phyloP scores from a whole-genome alignment of 139 green algal species.

The Edaphochlamys debaryana region DNA sequence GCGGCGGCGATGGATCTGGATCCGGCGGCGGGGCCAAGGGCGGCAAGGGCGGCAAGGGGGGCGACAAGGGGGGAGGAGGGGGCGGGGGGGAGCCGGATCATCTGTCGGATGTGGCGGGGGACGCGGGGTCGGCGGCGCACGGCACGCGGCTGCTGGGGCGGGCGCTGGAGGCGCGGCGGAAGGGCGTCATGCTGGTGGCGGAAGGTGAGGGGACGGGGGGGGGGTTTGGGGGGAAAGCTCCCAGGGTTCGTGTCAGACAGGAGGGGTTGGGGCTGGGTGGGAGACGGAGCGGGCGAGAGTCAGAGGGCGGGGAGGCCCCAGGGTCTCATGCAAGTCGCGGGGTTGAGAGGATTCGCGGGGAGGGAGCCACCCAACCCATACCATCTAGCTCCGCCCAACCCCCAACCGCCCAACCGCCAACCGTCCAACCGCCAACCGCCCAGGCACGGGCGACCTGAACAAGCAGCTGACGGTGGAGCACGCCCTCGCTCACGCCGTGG shows the following conservation, averaged over 20 bases:
- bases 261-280: too few species aligned
- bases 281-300: too few species aligned
- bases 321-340: too few species aligned
- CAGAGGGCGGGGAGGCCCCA: too few species aligned
- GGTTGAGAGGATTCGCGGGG: too few species aligned
- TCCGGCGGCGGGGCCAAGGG: not conserved
- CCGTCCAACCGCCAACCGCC: too few species aligned
- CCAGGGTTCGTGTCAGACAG: too few species aligned
- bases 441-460: not conserved
- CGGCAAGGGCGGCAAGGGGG: not conserved
- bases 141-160: constrained; percentile 21
- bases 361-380: too few species aligned
- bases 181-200: constrained; percentile 35
- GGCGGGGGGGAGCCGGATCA: not conserved
- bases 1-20: not conserved
- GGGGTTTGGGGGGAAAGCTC: not conserved
- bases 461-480: constrained; percentile 35
- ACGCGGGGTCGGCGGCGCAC: not conserved
- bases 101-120: constrained; percentile 14
- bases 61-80: not conserved
- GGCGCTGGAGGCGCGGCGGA: constrained; percentile 30
- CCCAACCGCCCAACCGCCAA: too few species aligned
- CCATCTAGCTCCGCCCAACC: too few species aligned
- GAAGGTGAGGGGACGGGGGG: not conserved
- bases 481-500: not conserved